Evolutionary conservation across 2,329 filamentous ascomycete species (phyloP), one percentile per base, ranked within the genome.

Genomic region (Exophiala phaeomuriformis): DNA sequence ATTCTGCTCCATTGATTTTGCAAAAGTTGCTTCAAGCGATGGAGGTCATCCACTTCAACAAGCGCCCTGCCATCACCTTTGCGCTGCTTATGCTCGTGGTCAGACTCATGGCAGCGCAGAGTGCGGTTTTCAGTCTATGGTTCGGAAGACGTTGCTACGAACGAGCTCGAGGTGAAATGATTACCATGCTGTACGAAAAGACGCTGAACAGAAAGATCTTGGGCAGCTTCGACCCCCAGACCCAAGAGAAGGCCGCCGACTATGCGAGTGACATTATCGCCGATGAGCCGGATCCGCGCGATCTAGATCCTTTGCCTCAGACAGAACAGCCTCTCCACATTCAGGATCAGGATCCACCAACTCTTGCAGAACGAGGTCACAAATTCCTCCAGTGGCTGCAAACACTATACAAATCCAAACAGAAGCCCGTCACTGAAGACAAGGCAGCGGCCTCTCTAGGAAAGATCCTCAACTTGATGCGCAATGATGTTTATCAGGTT

Each of bases 401-500:
- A 39, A 35, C 57, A 19, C 46, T 49, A 5, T 51, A 58, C 27
- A 41, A 28, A 4, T 37, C 12, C n/a, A 44, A 35, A 8, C 63
- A 66, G 6, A 56, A 58, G 50, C 66, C 64, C 3, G 27, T 37
- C 56, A 36, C 52, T 36, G 47, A 47, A 51, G 6, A 64, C 62
- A 53, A 64, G 42, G 77, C 78, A 51, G 80, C 85, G 1, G 88
- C 90, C 0, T 89, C 87, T 0, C 91, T 90, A 70, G 90, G 90
- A 5, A 95, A 95, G 65, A 93, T 95, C 48, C 78, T 95, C 56
- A 95, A 95, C 63, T 71, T 95, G 1, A 86, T 95, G 75, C 83
- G 88, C 36, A 77, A 77, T 54, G 88, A 93, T 66, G 87, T 86
- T 0, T 93, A 91, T 64, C 86, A 90, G 65, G 81, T 91, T 37